A percentile compares a stretch with the other conserved stretches of the same genome.
These are phyloP conservation scores for Pseudogymnoascus sp. DNA, from an alignment of 2,329 filamentous ascomycete genomes.

Conservation along the genomic window DNA sequence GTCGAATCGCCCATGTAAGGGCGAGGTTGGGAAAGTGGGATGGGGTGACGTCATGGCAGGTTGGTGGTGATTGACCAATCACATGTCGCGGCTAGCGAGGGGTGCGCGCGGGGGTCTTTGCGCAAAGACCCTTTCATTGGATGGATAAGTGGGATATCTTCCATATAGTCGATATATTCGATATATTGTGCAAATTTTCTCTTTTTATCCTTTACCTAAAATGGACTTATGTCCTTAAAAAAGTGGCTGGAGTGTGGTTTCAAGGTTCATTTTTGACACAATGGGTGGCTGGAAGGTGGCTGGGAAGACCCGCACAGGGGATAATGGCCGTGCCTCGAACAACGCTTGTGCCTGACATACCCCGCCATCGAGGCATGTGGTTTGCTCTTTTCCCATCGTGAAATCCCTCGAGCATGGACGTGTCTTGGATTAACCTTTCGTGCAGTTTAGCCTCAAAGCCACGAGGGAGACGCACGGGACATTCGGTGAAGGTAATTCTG, in stretches of 20 bases:
- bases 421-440: background rate
- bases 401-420: background rate
- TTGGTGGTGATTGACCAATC: background rate
- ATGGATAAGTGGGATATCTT: background rate
- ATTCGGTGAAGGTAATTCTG: background rate
- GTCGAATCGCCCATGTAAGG: background rate
- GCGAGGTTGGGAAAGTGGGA: conserved; percentile 7
- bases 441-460: background rate
- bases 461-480: background rate
- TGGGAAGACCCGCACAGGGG: background rate
- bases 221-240: background rate
- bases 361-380: background rate
- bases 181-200: background rate
- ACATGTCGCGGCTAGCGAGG: background rate
- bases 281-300: background rate
- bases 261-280: background rate
- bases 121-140: background rate
- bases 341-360: background rate
- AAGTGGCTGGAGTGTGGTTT: background rate
- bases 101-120: too few relatives aligned
- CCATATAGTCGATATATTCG: background rate
- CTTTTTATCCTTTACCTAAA: background rate
- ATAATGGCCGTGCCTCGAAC: background rate
- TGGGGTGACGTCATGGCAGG: background rate
- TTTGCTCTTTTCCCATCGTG: background rate